phyloP scores from a whole-genome alignment of 805 yeast species.

The Wickerhamomyces silvicola region DNA sequence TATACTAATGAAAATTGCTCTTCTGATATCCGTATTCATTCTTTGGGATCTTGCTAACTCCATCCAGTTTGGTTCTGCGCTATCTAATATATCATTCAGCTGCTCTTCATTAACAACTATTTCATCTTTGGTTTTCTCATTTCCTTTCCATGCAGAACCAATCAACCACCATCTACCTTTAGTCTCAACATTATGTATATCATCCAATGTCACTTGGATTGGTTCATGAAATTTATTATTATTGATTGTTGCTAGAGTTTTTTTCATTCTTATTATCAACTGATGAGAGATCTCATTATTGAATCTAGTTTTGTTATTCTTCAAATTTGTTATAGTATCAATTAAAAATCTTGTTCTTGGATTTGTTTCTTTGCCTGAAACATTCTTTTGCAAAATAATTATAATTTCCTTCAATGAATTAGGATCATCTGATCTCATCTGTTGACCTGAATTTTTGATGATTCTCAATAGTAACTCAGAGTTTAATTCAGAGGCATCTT shows the following conservation, averaged over 20 bases:
- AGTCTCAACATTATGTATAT: conserved; percentile 67
- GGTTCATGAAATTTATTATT: conserved; percentile 56
- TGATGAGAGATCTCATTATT: conserved; percentile 45
- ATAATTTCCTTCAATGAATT: conserved; percentile 76
- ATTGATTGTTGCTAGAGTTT: conserved; percentile 49
- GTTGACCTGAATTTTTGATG: conserved; percentile 71
- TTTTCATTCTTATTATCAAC: conserved; percentile 53
- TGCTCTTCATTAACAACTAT: conserved; percentile 14
- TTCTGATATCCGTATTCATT: conserved; percentile 92
- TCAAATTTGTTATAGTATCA: conserved; percentile 79
- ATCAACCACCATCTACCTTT: conserved; percentile 99
- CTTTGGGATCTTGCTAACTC: conserved; percentile 80
- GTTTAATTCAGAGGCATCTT: conserved; percentile 56
- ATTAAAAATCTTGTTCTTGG: conserved; percentile 76
- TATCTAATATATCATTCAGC: conserved; percentile 13
- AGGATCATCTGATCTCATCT: conserved; percentile 88
- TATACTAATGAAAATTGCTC: conserved; percentile 88
- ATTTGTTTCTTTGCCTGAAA: conserved; percentile 31
- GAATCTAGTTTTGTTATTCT: conserved; percentile 70
- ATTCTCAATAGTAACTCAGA: conserved; percentile 74
- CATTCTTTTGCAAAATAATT: conserved; percentile 38
- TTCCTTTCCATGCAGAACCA: conserved; percentile 96
- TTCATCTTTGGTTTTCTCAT: conserved; percentile 17
- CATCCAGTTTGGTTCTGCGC: conserved; percentile 68
- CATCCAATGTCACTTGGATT: conserved; percentile 75